These are phyloP conservation scores for Cucurbita pepo DNA, from an alignment of 306 rosid genomes.

Conservation along the genomic window DNA sequence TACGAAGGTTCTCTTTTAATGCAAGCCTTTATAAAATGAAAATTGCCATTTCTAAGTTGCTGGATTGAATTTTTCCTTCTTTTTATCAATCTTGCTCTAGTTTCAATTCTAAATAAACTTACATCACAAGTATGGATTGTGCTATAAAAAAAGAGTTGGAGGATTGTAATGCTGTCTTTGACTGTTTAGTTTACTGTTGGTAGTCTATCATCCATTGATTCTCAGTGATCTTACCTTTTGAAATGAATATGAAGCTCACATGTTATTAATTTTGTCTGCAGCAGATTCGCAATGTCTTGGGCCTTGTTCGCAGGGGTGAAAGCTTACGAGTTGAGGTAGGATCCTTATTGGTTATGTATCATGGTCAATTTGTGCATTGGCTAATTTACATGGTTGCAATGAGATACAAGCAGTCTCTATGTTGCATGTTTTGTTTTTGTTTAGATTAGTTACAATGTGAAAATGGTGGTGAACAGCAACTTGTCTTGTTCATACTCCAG, in stretches of 20 bases:
- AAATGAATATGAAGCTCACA: slow-evolving; percentile 11
- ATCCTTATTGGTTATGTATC: slow-evolving; percentile 4
- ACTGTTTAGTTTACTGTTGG: background rate
- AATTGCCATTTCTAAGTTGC: background rate
- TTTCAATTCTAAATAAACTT: background rate
- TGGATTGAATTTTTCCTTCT: background rate
- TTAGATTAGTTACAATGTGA: background rate
- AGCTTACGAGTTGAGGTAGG: slow-evolving; percentile 80
- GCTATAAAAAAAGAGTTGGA: background rate
- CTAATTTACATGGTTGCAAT: background rate
- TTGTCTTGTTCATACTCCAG: background rate
- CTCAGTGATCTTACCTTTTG: background rate
- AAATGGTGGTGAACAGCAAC: background rate
- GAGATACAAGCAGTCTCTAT: background rate
- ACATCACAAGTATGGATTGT: background rate
- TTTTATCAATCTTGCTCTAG: background rate
- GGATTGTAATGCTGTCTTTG: background rate
- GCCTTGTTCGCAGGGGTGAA: slow-evolving; percentile 84
- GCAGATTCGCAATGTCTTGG: slow-evolving; percentile 89
- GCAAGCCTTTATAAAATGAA: background rate
- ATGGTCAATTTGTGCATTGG: slow-evolving; percentile 5
- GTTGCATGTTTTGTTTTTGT: background rate
- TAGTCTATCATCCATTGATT: background rate
- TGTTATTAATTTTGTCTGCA: slow-evolving; percentile 7
- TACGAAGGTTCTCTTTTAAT: background rate